Base-by-base conservation (phyloP, 1,284 basidiomycete genomes). In the Pascua sp. region DNA sequence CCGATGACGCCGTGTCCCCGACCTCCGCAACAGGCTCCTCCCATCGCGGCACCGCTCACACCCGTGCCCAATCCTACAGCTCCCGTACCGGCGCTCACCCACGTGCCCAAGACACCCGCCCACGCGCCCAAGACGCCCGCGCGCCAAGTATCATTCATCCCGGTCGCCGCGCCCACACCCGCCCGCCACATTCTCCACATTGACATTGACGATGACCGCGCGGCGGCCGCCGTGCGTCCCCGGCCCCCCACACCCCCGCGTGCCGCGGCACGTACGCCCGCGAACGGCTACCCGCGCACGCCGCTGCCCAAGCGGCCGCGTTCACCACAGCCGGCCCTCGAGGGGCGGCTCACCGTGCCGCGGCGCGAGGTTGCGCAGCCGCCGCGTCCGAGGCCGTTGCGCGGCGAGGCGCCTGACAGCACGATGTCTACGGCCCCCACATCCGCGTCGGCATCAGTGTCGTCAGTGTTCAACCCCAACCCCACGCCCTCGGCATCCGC, bases 171-270 rank as follows among this genome's bases (percentile, higher is more conserved):
- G 0, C 51, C 47, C 2, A 57, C 42, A n/a, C 55, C 59, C 0
- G 59, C 55, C 1, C 48, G 55, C 0, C 44, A 50, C 9, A 36
- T 60, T 16, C 46, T 57, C 16, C 59, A 55, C 37, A 10, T 47
- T 1, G 43, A 41, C 18, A 43, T 42, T 0, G 51, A 53, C 11
- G 48, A 39, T 13, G 49, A 41, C 12, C 24, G 17, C 2, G 46
- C 15, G 1, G 43, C 48, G 8, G 42, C 43, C 16, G 43, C 38
- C 43, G 24, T 49, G 7, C 49, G 17, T 8, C 56, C 56, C 0
- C 52, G 56, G 1, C 59, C 56, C 2, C 59, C 59, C 0, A 57
- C 59, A 0, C 59, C 59, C 4, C 59, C 59, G 1, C 46, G 49
- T 1, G 15, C 43, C 0, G 53, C 53, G 7, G 42, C 41, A 15